These are phyloP conservation scores for Rhodotorula diobovata DNA, from an alignment of 768 basidiomycete species.

Conservation along the genomic window DNA sequence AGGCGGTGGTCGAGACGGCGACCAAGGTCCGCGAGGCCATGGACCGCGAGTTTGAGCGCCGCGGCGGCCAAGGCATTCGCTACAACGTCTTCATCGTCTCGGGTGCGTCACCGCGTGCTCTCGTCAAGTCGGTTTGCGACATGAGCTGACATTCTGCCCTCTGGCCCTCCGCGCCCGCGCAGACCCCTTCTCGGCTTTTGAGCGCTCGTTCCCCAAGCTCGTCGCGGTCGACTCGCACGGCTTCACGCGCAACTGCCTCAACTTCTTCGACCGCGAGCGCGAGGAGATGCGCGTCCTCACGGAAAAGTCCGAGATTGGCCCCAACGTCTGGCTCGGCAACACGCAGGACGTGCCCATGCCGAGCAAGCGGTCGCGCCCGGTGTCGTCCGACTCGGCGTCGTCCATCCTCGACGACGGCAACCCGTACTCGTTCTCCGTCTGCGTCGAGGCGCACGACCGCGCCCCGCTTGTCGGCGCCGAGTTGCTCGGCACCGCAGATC, in stretches of 20 bases:
- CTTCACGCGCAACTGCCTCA: conserved; percentile 50
- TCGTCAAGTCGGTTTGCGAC: too few relatives aligned
- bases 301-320: conserved; percentile 66
- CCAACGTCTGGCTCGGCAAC: conserved; percentile 61
- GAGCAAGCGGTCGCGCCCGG: conserved; percentile 1
- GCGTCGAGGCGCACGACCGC: conserved; percentile 79
- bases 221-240: conserved; percentile 47
- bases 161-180: neutral
- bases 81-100: conserved; percentile 78
- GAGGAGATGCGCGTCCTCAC: conserved; percentile 88
- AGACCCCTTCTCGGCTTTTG: conserved; percentile 48
- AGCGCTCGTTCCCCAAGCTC: conserved; percentile 45
- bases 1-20: conserved; percentile 35
- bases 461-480: conserved; percentile 49
- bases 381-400: conserved; percentile 46
- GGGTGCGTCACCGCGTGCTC: conserved; percentile 46
- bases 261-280: conserved; percentile 76
- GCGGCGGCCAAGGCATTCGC: conserved; percentile 7
- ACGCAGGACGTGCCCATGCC: conserved; percentile 68
- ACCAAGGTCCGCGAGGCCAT: conserved; percentile 33
- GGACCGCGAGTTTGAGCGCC: conserved; percentile 26
- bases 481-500: conserved; percentile 7
- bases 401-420: conserved; percentile 49
- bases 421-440: conserved; percentile 69
- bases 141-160: neutral